Evolutionary conservation across 1,284 basidiomycete species (phyloP), one percentile per base, ranked within the genome.

Genomic region (Cryptococcus deneoformans): DNA sequence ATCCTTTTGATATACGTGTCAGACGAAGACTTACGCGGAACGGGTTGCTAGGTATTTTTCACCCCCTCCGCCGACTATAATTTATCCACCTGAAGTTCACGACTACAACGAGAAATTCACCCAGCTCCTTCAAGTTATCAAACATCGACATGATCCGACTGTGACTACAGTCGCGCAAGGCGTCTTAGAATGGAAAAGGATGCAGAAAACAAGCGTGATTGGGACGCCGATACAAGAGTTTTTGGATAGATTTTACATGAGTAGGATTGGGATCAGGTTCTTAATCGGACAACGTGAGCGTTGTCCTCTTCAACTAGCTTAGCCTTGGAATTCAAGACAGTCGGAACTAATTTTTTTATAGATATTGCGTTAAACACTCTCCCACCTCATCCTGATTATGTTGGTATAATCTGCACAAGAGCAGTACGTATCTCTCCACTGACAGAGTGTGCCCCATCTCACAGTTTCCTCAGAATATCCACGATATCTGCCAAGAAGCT

Each of bases 191-290:
- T 85, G 84, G 81, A 86, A 85, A 74, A 76, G 78, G 60, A 77
- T 73, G 36, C 74, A 77, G 53, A 72, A 73, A 58, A 64, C 66
- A 36, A 71, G 74, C 38, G 70, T 74, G 59, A 76, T 78, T 45
- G 91, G 92, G 24, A 83, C 89, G 37, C 91, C 94, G 66, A 89
- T 99, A 53, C 94, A 98, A 75, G 86, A 87, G 29, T 99, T 95
- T 89, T 80, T 99, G 66, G 96, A 99, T 79, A 83, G 96, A 54
- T 99, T 99, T 79, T 98, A 99, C 76, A 87, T 99, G 84, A 91
- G 87, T 34, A 87, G 96, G 52, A 99, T 99, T 61, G 96, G 93
- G 1, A 96, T 97, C 63, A 88, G 93, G 2, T 96, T 96, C 72
- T 80, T 97, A 64, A 95, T 97, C 60, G 93, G 93, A 35, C 93